Evolutionary conservation across 2,329 filamentous ascomycete species (phyloP), one percentile per base, ranked within the genome.

Genomic region (Paecilomyces sp.): DNA sequence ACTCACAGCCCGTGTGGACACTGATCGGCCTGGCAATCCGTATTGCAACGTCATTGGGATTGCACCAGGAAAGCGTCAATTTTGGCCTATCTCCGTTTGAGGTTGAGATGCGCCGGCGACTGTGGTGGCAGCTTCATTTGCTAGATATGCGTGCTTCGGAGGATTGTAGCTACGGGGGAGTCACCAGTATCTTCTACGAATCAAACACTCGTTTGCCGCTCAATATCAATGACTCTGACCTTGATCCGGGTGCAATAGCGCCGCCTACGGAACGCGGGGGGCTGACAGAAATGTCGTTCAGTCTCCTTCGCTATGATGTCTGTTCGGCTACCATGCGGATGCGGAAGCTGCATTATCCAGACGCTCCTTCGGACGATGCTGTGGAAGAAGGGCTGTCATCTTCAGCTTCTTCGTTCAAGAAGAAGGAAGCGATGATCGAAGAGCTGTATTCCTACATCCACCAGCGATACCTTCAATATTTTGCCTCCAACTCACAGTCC

Each of bases 51-150:
- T 61, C 56, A 54, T 36, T 65, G 33, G 64, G 62, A 18, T 34
- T 64, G 22, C 64, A 65, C 57, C 59, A 61, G 11, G 59, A 63
- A 47, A 60, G 59, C 25, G 41, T 36, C 18, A 41, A 47, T 33
- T 60, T 61, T 7, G 61, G 60, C n/a, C 59, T 65, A 4, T 58
- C 57, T 2, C 64, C 64, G 3, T 62, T 60, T 55, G 24, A 65
- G 54, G 52, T 57, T 18, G 64, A 65, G 33, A 61, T 63, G 50
- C 64, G 64, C 13, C 55, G 60, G 25, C 62, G 64, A 13, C 53
- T 64, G 15, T 65, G 64, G 64, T 64, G 64, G 64, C 61, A 63
- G 18, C 52, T 65, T 15, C 58, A 58, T 24, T 51, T 57, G 31
- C 24, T 62, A 36, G 64, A 65, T 34, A 57, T 62, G 22, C 57